Evolutionary conservation across 2,329 filamentous ascomycete genomes (phyloP), one percentile per base, ranked within the genome.

Genomic region (Pyrenophora tritici-repentis): DNA sequence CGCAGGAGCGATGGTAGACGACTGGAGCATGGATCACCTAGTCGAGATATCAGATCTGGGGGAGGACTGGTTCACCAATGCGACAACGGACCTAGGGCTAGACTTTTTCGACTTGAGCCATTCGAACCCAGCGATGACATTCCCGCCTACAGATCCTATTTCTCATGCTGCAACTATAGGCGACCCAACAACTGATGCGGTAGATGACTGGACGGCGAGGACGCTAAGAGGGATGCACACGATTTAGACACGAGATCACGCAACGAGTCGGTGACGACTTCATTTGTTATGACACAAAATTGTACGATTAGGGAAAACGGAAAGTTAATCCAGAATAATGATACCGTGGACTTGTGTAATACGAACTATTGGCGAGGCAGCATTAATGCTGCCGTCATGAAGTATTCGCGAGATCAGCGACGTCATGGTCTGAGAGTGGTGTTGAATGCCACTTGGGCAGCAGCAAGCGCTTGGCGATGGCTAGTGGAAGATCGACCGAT

Each of bases 201-300:
- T 57, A 10, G 60, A 59, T 12, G 57, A 66, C 39, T 67, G 64
- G 61, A 63, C 64, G 26, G 50, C 57, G 5, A 58, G 42, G 43
- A 53, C 58, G 1, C 41, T 64, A 31, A 56, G 48, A 17, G 63
- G 56, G 3, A 55, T 60, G 50, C 62, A 61, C 14, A 49, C 24
- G 16, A 47, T 58, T 2, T 61, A 51, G 29, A n/a, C 13, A 3
- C 43, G 26, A 20, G 36, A 20, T 32, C 22, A 43, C 24, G 37
- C 13, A 34, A 26, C 29, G 26, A 20, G 10, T 18, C 7, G 16
- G 34, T 20, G 26, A 39, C 9, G 24, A 34, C 17, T 43, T 38
- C 13, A 20, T 36, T 12, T 9, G 26, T 10, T 12, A 29, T 29
- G 26, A 12, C 26, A 29, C 26, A 2, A 29, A 29, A 29, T 4